Evolutionary conservation across 352 stramenopile species (phyloP).

Genomic region (Phytophthora chlamydospora): DNA sequence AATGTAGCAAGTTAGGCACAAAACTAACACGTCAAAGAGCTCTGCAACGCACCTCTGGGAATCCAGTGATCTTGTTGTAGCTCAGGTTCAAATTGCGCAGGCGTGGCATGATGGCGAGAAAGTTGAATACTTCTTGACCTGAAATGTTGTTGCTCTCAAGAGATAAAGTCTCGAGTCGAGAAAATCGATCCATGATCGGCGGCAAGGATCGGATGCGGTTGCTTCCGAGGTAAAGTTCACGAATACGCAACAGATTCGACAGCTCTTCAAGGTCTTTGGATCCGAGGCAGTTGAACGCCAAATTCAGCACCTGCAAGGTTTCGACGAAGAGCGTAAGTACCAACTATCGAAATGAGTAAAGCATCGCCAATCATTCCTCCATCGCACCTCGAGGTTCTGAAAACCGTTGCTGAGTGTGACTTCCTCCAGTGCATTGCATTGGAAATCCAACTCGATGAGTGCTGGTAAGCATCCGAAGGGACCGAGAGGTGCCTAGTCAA

Average conservation of each 20-base stretch:
- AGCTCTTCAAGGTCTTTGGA: conserved; percentile 70
- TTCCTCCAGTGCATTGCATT: conserved; percentile 76
- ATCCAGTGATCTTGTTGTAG: conserved; percentile 77
- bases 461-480: conserved; percentile 70
- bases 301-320: conserved; percentile 60
- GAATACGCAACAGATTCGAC: conserved; percentile 74
- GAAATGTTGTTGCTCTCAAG: conserved; percentile 82
- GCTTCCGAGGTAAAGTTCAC: conserved; percentile 77
- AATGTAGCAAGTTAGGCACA: not conserved
- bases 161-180: conserved; percentile 73
- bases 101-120: conserved; percentile 68
- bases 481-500: conserved; percentile 55
- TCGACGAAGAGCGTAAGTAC: not conserved
- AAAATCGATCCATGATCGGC: conserved; percentile 80
- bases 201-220: conserved; percentile 76
- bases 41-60: conserved; percentile 55
- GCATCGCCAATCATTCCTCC: not conserved
- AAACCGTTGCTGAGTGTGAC: conserved; percentile 62
- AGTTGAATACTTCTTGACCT: conserved; percentile 68
- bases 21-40: not conserved
- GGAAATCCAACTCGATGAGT: conserved; percentile 75
- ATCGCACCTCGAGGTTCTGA: conserved; percentile 58
- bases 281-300: conserved; percentile 80
- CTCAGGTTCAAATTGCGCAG: conserved; percentile 81
- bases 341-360: not conserved